Base-by-base conservation (phyloP, 2,329 filamentous ascomycete species). In the Phialophora tarda region DNA sequence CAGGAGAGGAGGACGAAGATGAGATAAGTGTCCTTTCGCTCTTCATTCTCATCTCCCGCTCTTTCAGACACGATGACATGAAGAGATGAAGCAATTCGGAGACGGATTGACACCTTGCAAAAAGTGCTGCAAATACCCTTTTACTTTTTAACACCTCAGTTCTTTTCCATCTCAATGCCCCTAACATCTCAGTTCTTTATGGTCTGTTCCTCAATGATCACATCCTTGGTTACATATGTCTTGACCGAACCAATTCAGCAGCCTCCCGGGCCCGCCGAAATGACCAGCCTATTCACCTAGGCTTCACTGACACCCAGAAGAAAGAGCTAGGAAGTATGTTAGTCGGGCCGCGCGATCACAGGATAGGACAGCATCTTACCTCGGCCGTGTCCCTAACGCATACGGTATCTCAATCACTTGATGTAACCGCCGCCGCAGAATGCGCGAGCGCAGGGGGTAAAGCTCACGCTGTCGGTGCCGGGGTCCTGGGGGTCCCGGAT, bases 1-100 rank as follows among this genome's bases (percentile, higher is more conserved):
- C 12, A 34, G 63, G 26, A 30, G 8, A 6, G 65, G 65, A 10
- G 62, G 60, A 17, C 63, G 66, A 56, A 59, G 63, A 32, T 64
- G 57, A 64, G 34, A 41, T 41, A 41, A 41, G 38, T 17, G 6
- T 41, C 38, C 38, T 17, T 17, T 41, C 12, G 14, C 38, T n/a
- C 14, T 17, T 41, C 14, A 14, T 41, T 17, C 10, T 21, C 48
- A 2, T 53, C 26, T 53, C 26, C 26, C 23, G 10, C 21, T 26
- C 26, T 12, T 26, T 12, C 26, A 53, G 48, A 53, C 5, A 53
- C 48, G 48, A 26, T 26, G 48, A 12, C 11, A 53, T 53, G 48
- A 26, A 53, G 23, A 12, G 23, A 53, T 26, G 48, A 28, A 51
- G 7, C 4, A 17, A n/a, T 44, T 17, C 7, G 17, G 38, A 44